A percentile compares a stretch with the other conserved stretches of the same genome.
Evolutionary conservation across 2,329 filamentous ascomycete species (phyloP).

Genomic region (Tolypocladium ophioglossoides): DNA sequence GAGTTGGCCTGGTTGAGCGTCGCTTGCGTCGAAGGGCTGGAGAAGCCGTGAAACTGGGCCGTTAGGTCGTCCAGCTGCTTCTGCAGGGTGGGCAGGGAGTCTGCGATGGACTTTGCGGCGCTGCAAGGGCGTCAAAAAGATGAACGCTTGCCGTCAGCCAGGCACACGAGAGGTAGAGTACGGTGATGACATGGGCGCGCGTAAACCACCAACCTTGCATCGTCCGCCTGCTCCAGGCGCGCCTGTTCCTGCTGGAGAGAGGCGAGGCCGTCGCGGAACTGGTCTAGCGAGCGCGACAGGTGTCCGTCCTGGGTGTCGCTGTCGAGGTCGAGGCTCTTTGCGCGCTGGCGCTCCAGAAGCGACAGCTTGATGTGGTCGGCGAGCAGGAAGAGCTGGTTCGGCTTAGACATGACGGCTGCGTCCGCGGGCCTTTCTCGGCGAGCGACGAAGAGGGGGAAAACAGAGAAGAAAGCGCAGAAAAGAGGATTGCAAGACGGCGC

Average conservation of each 20-base stretch:
- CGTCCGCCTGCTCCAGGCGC: constrained; percentile 52
- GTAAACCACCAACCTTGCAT: constrained; percentile 43
- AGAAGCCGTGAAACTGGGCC: constrained; percentile 66
- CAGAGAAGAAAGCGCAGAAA: not conserved
- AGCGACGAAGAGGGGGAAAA: not conserved
- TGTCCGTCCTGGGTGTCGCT: constrained; percentile 77
- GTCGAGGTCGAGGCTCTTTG: constrained; percentile 68
- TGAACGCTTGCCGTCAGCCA: not conserved
- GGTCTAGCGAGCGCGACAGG: constrained; percentile 79
- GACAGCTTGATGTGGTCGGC: constrained; percentile 97
- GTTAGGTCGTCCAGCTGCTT: constrained; percentile 68
- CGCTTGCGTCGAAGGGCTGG: constrained; percentile 35
- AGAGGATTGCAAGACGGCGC: not conserved
- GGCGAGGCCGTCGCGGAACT: constrained; percentile 71
- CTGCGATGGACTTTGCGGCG: constrained; percentile 38
- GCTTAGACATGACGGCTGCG: constrained; percentile 28
- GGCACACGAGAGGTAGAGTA: not conserved
- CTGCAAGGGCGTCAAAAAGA: constrained; percentile 18
- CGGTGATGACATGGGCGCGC: no score
- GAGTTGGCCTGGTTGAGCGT: constrained; percentile 54
- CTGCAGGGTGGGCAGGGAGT: constrained; percentile 58
- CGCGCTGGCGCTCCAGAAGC: constrained; percentile 81
- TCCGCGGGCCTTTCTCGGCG: not conserved
- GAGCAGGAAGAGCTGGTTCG: constrained; percentile 77
- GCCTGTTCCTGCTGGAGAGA: constrained; percentile 53